A percentile compares a stretch with the other conserved stretches of the same genome.
These are phyloP conservation scores for Diphasiastrum complanatum DNA, from an alignment of 83 land plant genomes.

Conservation along the genomic window DNA sequence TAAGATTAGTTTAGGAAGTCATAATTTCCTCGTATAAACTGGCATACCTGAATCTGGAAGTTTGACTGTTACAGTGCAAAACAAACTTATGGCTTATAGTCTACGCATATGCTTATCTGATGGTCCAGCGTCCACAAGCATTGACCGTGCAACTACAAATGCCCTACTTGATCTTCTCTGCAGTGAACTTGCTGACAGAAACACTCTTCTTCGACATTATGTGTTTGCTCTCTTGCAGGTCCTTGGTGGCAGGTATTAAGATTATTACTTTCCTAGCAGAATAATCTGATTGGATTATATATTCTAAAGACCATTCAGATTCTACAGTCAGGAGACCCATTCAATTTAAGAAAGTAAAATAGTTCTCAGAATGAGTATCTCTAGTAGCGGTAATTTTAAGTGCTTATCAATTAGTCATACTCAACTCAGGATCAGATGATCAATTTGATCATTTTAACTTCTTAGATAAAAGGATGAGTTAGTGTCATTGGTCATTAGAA, in stretches of 20 bases:
- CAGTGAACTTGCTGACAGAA: background rate
- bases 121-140: background rate
- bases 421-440: too few species aligned
- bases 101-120: background rate
- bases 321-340: background rate
- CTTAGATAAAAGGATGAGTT: too few species aligned
- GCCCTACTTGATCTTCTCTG: background rate
- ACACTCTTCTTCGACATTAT: slow-evolving; percentile 10
- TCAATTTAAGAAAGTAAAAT: background rate
- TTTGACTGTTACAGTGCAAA: slow-evolving; percentile 20
- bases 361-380: background rate
- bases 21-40: background rate
- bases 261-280: background rate
- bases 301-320: background rate
- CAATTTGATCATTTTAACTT: too few species aligned
- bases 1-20: background rate
- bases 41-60: background rate
- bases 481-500: too few species aligned
- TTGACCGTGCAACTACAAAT: background rate
- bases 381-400: slow-evolving; percentile 1
- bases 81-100: slow-evolving; percentile 6
- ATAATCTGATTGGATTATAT: background rate
- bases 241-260: slow-evolving; percentile 17
- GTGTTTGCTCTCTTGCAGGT: slow-evolving; percentile 17
- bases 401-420: background rate